phyloP scores from a whole-genome alignment of 176 grass and related monocot genomes.

The Raddia guianensis region DNA sequence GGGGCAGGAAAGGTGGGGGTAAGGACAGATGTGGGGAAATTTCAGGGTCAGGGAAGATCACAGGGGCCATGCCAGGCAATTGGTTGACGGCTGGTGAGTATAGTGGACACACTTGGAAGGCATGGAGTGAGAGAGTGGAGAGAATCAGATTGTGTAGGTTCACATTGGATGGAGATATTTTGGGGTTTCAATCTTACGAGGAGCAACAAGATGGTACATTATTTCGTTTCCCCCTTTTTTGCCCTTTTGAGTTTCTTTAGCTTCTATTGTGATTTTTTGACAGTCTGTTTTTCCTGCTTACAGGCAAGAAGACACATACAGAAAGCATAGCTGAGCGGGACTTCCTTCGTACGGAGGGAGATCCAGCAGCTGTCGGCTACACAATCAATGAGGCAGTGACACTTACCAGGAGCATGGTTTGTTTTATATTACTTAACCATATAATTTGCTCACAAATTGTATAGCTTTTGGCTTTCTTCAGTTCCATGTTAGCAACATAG shows the following conservation, averaged over 20 bases:
- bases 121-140: conserved; percentile 91
- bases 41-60: conserved; percentile 29
- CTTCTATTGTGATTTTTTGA: conserved; percentile 38
- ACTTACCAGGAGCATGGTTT: conserved; percentile 92
- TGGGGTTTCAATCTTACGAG: conserved; percentile 55
- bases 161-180: conserved; percentile 71
- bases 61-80: conserved; percentile 33
- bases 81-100: conserved; percentile 48
- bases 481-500: not conserved
- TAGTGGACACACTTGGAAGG: conserved; percentile 63
- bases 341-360: conserved; percentile 88
- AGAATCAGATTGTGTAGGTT: conserved; percentile 71
- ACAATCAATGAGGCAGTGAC: conserved; percentile 88
- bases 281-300: conserved; percentile 32
- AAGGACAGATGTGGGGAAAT: conserved; percentile 32
- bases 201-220: conserved; percentile 62
- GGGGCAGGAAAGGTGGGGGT: conserved; percentile 23
- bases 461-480: not conserved
- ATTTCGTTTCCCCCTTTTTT: conserved; percentile 14
- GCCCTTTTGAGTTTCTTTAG: conserved; percentile 21
- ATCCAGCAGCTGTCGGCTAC: conserved; percentile 90
- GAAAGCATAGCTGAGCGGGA: conserved; percentile 79
- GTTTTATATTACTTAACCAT: conserved; percentile 42
- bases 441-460: not conserved
- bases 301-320: conserved; percentile 59